These are phyloP conservation scores for Albugo laibachii DNA, from an alignment of 352 stramenopile species.

Conservation along the genomic window DNA sequence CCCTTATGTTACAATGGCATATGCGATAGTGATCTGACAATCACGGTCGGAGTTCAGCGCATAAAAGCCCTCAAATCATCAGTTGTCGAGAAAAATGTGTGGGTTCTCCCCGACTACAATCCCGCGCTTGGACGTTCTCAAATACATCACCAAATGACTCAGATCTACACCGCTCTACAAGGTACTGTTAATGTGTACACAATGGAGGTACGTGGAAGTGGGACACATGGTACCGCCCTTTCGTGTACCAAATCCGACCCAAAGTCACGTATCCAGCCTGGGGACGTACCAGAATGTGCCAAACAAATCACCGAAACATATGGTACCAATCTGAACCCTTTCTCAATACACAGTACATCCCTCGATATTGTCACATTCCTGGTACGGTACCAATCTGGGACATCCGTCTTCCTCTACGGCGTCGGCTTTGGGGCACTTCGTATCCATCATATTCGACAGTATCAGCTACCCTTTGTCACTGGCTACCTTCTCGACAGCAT, in stretches of 20 bases:
- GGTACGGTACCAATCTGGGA: constrained; percentile 17
- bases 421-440: constrained; percentile 46
- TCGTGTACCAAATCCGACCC: constrained; percentile 8
- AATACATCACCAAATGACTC: constrained; percentile 23
- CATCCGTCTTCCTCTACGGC: constrained; percentile 35
- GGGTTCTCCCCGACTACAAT: constrained; percentile 20
- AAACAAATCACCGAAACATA: constrained; percentile 8
- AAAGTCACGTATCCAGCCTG: background rate
- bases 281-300: constrained; percentile 4
- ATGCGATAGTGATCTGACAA: constrained; percentile 19
- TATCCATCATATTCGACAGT: constrained; percentile 17
- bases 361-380: constrained; percentile 38
- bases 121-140: constrained; percentile 3
- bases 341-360: constrained; percentile 45
- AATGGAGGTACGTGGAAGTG: constrained; percentile 27
- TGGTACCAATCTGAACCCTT: constrained; percentile 13
- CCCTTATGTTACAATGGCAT: constrained; percentile 26
- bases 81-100: constrained; percentile 9
- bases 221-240: constrained; percentile 19
- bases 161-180: constrained; percentile 6
- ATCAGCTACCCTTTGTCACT: too few relatives aligned
- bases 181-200: constrained; percentile 23
- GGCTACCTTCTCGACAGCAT: too few relatives aligned
- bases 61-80: constrained; percentile 10
- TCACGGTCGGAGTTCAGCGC: constrained; percentile 31